A percentile compares a stretch with the other conserved stretches of the same genome.
These are phyloP conservation scores for Larix kaempferi DNA, from an alignment of 75 land plant species.

Conservation along the genomic window DNA sequence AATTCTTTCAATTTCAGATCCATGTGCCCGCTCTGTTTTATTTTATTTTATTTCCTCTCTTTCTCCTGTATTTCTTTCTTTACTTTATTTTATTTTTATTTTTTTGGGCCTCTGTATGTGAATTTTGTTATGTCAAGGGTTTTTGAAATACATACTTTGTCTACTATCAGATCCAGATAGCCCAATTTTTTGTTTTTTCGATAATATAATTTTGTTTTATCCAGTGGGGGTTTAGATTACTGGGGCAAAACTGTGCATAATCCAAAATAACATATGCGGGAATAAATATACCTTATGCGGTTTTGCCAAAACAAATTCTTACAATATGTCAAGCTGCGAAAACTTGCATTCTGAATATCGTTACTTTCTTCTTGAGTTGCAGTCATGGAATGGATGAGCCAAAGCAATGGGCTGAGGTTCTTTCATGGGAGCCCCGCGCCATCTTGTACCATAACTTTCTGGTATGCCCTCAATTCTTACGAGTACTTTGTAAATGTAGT, in stretches of 20 bases:
- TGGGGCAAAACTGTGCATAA: no score
- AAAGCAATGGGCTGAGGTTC: conserved; percentile 71
- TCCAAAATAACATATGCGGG: no score
- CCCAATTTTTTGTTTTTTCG: no score
- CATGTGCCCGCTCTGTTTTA: not conserved
- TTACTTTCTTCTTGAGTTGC: conserved; percentile 15
- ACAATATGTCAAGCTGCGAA: no score
- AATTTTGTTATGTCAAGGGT: no score
- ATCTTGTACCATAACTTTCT: conserved; percentile 78
- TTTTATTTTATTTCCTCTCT: not conserved
- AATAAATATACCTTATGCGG: no score
- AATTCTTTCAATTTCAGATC: not conserved
- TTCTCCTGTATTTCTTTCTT: not conserved
- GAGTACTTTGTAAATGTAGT: not conserved
- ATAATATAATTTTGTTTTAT: no score
- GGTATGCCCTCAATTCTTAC: conserved; percentile 29
- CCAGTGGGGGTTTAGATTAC: no score
- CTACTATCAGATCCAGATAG: no score
- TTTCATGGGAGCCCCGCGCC: conserved; percentile 93
- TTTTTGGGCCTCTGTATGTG: not conserved
- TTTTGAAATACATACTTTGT: no score
- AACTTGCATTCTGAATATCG: not conserved
- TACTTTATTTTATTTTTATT: not conserved
- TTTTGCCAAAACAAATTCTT: no score
- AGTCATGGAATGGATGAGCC: conserved; percentile 28